Percentiles rank a stretch among this genome's conserved stretches.
These are phyloP conservation scores for Salmacisia buchloeana DNA, from an alignment of 1,284 basidiomycete species.

Conservation along the genomic window DNA sequence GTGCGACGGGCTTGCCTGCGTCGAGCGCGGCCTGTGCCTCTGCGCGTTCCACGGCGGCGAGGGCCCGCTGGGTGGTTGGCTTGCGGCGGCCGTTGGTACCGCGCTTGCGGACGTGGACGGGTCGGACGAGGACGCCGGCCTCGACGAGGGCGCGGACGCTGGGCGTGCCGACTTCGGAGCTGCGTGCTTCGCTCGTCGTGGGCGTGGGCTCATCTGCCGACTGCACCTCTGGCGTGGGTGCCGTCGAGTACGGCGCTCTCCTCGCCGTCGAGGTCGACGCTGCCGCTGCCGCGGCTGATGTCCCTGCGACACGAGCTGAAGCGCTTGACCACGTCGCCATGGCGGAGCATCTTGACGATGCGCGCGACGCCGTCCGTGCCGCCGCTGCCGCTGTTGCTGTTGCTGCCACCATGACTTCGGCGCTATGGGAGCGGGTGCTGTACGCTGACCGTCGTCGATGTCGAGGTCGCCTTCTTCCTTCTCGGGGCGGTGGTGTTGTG, in stretches of 20 bases:
- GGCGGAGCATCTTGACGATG: slow-evolving; percentile 7
- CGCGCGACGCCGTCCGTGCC: neutral
- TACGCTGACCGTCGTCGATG: no score
- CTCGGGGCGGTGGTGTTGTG: no score
- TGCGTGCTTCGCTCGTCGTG: no score
- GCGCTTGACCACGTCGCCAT: no score
- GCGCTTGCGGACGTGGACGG: neutral
- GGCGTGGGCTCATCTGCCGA: no score
- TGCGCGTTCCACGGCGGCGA: neutral
- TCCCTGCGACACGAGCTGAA: no score
- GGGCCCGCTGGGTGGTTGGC: neutral
- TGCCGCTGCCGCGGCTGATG: no score
- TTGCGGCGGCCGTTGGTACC: neutral
- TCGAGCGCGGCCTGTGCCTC: neutral
- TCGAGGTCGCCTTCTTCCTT: no score
- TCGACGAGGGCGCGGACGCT: neutral
- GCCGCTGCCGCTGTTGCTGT: neutral
- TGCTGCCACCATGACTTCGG: neutral
- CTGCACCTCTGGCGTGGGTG: no score
- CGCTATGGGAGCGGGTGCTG: neutral
- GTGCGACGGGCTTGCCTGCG: neutral
- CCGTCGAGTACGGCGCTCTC: no score
- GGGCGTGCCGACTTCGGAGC: neutral
- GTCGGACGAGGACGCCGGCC: neutral
- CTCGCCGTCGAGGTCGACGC: no score